Base-by-base conservation (phyloP, 495 filamentous ascomycete species). In the Penicillium alfredii region DNA sequence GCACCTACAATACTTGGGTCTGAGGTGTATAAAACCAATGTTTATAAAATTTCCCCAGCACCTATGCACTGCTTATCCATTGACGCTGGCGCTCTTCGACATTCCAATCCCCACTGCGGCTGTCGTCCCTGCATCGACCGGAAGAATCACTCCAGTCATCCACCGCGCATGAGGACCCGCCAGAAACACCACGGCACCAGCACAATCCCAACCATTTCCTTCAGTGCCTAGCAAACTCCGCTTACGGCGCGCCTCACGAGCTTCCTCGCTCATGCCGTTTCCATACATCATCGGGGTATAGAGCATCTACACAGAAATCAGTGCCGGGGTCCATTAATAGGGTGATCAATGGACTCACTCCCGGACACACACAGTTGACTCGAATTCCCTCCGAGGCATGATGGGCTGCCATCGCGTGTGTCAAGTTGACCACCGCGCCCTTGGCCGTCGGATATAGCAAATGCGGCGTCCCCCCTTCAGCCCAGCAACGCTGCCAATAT, bases 361-460 rank as follows among this genome's bases (percentile, higher is more conserved):
- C 76, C 10, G 74, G 76, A 48, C 72, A 76, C 4, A 80, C 74
- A 31, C 74, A 77, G 31, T 80, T 80, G 1, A 78, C 74, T 9
- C 74, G 42, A 24, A 80, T 76, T 4, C 68, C 67, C 6, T 76
- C 63, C 3, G 30, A 21, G 0, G 61, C 73, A 57, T 78, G 74
- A 43, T 80, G 72, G 0, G 69, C 72, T 3, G 73, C 73, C 74
- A 77, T 77, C 4, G 71, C 72, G 10, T 74, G 45, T 7, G 74
- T 78, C 71, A 80, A 69, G 29, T 78, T 71, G 1, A 78, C 60
- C 6, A 78, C 61, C 0, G 76, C 76, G 0, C 76, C 77, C 42
- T 81, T 80, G 33, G 61, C 69, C 10, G 75, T 80, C 14, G 76
- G 76, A 55, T 81, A 81, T 6, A 80, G 51, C 2, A 81, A 40